Evolutionary conservation across 371 early-diverging fungal species (phyloP), one percentile per base, ranked within the genome.

Genomic region (Mortierella sp.): DNA sequence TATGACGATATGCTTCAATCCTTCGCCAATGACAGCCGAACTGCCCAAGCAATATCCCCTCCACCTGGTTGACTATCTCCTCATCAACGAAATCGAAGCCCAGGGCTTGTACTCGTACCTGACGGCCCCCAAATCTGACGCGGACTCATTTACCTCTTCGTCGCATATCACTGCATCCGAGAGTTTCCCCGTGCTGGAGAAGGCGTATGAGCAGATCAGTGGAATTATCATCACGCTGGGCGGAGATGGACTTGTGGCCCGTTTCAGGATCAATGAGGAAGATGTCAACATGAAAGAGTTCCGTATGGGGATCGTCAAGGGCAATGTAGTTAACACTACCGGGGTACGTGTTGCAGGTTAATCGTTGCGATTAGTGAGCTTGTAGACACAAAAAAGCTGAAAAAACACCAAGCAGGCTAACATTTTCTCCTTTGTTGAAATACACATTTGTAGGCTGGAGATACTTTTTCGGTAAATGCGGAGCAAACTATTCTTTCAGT

Each of bases 31-130:
- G 83, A 90, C 94, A 14, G 71, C 90, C 14, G 88, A 91, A 34
- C 80, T 96, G 55, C 78, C 92, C 16, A 60, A 88, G 0, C 83
- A 83, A n/a, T 91, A 92, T 78, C 92, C 93, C 0, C 84, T 96
- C 74, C 91, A 95, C 44, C 81, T 90, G 57, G 95, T 95, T 5
- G 92, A 96, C 55, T 90, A 97, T 70, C 88, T 97, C 74, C 90
- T 97, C 6, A 89, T 97, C 47, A 98, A 98, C 88, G 95, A 96
- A 81, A 90, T 91, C 26, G 98, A 97, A 83, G 93, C 96, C 0
- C 83, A 80, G 14, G 83, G 78, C 28, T 76, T 96, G 42, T 90
- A 91, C 50, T 71, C 80, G 2, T 83, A 79, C 45, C n/a, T 84
- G 70, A 84, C 84, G 1, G 31, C 77, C 2, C 28, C 75, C 54